Evolutionary conservation across 2,329 filamentous ascomycete species (phyloP).

Genomic region (Colletotrichum sp.): DNA sequence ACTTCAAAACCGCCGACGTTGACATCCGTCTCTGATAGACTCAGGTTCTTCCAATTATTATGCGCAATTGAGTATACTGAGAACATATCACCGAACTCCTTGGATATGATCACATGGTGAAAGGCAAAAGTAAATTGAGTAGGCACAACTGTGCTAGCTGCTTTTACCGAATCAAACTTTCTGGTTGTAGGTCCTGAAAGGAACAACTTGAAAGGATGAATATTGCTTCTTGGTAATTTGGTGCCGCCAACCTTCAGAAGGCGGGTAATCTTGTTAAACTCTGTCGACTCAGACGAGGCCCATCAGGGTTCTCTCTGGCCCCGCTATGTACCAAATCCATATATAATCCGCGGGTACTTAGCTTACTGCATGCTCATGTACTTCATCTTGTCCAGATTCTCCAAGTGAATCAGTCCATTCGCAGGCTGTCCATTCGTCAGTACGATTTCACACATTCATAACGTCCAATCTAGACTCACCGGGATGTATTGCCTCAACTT

Average conservation of each 20-base stretch:
- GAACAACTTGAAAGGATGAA: background rate
- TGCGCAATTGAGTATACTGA: accelerated
- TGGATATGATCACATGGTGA: accelerated
- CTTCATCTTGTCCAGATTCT: constrained; percentile 62
- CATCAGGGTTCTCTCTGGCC: background rate
- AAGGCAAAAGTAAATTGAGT: background rate
- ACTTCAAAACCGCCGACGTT: background rate
- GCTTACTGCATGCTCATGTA: background rate
- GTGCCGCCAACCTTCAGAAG: background rate
- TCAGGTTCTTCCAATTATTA: accelerated
- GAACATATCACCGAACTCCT: accelerated
- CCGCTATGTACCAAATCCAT: background rate
- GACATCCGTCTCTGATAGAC: background rate
- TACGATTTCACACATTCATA: background rate
- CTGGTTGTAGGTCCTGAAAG: background rate
- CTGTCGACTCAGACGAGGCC: background rate
- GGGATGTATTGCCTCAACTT: constrained; percentile 86
- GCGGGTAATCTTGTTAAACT: background rate
- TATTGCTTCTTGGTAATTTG: background rate
- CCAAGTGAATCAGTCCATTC: constrained; percentile 68
- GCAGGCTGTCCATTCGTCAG: constrained; percentile 53
- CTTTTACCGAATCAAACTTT: background rate
- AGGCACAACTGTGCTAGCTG: background rate
- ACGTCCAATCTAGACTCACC: constrained; percentile 55
- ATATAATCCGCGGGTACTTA: background rate